A percentile compares a stretch with the other conserved stretches of the same genome.
Conservation (phyloP, 2,329 filamentous ascomycete species). For the Fusarium devonianum region DNA sequence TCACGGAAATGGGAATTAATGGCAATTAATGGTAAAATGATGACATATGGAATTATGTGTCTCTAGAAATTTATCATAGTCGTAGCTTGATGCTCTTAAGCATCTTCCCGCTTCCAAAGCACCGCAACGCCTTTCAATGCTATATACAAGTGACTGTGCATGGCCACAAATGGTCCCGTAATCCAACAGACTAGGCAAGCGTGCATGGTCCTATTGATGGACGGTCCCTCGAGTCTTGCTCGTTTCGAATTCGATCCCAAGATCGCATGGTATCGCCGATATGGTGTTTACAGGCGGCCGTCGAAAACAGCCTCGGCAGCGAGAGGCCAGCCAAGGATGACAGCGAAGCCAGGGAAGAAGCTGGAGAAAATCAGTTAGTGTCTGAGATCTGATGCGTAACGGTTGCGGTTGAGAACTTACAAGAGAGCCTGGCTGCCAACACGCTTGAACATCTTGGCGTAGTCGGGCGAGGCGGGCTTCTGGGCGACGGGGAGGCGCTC, state of each 20-base stretch:
- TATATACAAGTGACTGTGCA: slow-evolving; percentile 41
- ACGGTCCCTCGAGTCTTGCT: slow-evolving; percentile 29
- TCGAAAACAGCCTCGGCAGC: slow-evolving; percentile 42
- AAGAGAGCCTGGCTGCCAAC: slow-evolving; percentile 43
- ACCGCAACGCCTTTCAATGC: slow-evolving; percentile 43
- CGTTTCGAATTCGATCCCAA: slow-evolving; percentile 22
- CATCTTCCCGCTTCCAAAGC: slow-evolving; percentile 34
- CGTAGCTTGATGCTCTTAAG: slow-evolving; percentile 34
- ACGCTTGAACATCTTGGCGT: slow-evolving; percentile 44
- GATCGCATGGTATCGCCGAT: slow-evolving; percentile 3
- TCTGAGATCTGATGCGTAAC: background rate
- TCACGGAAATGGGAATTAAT: background rate
- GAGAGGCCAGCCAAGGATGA: slow-evolving; percentile 48
- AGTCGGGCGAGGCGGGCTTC: slow-evolving; percentile 43
- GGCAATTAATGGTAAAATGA: background rate
- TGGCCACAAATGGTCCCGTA: slow-evolving; percentile 25
- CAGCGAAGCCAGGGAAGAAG: slow-evolving; percentile 46
- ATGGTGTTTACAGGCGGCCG: slow-evolving; percentile 42
- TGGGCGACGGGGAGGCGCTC: slow-evolving; percentile 44
- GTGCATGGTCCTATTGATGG: slow-evolving; percentile 18
- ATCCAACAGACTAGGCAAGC: slow-evolving; percentile 11
- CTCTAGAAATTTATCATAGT: slow-evolving; percentile 39
- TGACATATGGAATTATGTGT: slow-evolving; percentile 42
- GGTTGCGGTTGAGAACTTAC: slow-evolving; percentile 45
- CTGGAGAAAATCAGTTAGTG: slow-evolving; percentile 35